These are phyloP conservation scores for Globisporangium recalcitrans DNA, from an alignment of 352 stramenopile species.

Conservation along the genomic window DNA sequence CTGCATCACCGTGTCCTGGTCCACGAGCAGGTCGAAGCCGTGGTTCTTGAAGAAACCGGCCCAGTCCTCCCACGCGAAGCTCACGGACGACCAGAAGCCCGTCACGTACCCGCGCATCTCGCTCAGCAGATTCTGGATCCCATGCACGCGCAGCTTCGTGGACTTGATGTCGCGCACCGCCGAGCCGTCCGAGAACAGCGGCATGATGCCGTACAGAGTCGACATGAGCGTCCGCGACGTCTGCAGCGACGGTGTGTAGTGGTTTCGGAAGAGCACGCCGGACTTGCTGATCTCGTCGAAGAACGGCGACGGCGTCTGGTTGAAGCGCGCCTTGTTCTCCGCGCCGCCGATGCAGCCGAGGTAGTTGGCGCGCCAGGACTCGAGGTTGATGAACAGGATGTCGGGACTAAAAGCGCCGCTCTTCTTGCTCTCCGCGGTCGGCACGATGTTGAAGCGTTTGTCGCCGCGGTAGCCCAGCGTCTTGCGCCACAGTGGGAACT, in stretches of 20 bases:
- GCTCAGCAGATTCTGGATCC: slow-evolving; percentile 54
- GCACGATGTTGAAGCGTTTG: slow-evolving; percentile 36
- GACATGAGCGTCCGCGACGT: slow-evolving; percentile 55
- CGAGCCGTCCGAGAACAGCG: slow-evolving; percentile 48
- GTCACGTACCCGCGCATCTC: slow-evolving; percentile 58
- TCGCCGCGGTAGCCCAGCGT: slow-evolving; percentile 48
- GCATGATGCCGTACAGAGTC: slow-evolving; percentile 59
- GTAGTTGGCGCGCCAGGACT: slow-evolving; percentile 57
- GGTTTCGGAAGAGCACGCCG: slow-evolving; percentile 53
- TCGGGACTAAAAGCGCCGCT: slow-evolving; percentile 27
- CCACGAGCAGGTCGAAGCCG: slow-evolving; percentile 63
- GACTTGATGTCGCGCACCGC: slow-evolving; percentile 50
- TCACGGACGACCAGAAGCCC: slow-evolving; percentile 55
- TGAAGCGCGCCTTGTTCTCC: slow-evolving; percentile 29
- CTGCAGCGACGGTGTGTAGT: slow-evolving; percentile 64
- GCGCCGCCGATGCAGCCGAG: slow-evolving; percentile 53
- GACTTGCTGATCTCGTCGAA: slow-evolving; percentile 53
- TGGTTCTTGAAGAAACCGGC: slow-evolving; percentile 53
- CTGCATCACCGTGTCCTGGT: slow-evolving; percentile 48
- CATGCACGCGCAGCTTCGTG: slow-evolving; percentile 38
- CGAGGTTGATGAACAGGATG: slow-evolving; percentile 69
- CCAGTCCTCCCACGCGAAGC: slow-evolving; percentile 60
- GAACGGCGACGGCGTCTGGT: slow-evolving; percentile 43
- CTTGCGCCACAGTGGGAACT: slow-evolving; percentile 48
- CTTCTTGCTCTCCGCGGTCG: background rate